Evolutionary conservation across 2,329 filamentous ascomycete species (phyloP), one percentile per base, ranked within the genome.

Genomic region (Epichloe sp.): DNA sequence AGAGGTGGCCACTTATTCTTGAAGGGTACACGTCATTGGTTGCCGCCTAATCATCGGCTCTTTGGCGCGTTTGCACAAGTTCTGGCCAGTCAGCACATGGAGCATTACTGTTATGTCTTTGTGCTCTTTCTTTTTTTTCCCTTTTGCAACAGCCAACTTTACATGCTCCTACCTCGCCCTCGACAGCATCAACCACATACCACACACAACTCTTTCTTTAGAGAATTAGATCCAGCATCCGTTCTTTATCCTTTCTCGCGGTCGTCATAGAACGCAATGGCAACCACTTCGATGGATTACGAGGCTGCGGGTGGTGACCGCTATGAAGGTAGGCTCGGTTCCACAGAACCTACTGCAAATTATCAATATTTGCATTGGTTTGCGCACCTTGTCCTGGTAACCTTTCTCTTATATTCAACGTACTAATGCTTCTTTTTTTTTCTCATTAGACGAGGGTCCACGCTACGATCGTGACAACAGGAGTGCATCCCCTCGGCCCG

Each of bases 261-360:
- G 23, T 41, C 43, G 43, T 17, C 43, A 41, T 11, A 46, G 23
- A 38, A 26, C 42, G 65, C 57, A 58, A 82, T 82, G 78, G 78
- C 78, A 52, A 81, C 79, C 56, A 80, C 78, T 42, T 77, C 79
- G 58, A 85, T 85, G 81, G 81, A 85, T 63, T 85, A 85, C 67
- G 81, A 85, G 67, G 78, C 77, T 64, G 78, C 80, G 57, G 82
- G 80, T 61, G 79, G 79, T 62, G 78, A 82, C 66, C 79, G 77
- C 55, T 83, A 82, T 58, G 80, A 84, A 62, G 81, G 81, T 84
- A 50, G 14, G 43, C 26, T 45, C 4, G 11, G 56, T 63, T 35
- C 45, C 11, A 36, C 14, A 17, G 8, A 47, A 17, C 23, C 35
- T 44, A 17, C 8, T 8, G 19, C 41, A 3, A 38, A 23, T 36